These are phyloP conservation scores for Russula griseocarnosa DNA, from an alignment of 768 basidiomycete genomes.

Conservation along the genomic window DNA sequence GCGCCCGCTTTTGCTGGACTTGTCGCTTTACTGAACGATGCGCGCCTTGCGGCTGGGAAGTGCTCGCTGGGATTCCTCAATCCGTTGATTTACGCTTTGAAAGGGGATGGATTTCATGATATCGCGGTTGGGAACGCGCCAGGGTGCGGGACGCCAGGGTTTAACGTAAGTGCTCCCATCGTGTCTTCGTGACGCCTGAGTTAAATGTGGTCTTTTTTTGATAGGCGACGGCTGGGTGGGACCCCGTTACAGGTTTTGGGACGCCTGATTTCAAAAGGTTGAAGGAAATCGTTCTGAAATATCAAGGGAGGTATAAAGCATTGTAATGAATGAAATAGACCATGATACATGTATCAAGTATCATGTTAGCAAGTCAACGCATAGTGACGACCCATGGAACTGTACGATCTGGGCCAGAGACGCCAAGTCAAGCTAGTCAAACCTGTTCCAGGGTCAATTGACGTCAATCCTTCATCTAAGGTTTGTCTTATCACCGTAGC, in stretches of 20 bases:
- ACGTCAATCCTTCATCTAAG: too few species aligned
- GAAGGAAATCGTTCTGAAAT: slow-evolving; percentile 23
- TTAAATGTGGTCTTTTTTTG: background rate
- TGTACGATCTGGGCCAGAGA: background rate
- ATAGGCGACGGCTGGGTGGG: slow-evolving; percentile 38
- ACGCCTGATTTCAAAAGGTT: slow-evolving; percentile 36
- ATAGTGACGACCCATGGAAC: background rate
- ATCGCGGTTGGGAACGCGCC: slow-evolving; percentile 52
- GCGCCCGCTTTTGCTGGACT: slow-evolving; percentile 57
- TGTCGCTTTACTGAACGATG: slow-evolving; percentile 47
- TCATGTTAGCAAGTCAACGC: background rate
- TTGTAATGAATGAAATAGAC: background rate
- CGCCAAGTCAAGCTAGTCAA: background rate
- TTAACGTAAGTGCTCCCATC: slow-evolving; percentile 47
- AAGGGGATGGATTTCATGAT: slow-evolving; percentile 48
- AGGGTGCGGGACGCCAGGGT: slow-evolving; percentile 61
- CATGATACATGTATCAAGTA: background rate
- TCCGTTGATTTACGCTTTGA: slow-evolving; percentile 52
- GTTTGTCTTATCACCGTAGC: too few species aligned
- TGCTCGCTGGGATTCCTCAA: slow-evolving; percentile 63
- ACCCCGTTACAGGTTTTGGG: slow-evolving; percentile 37
- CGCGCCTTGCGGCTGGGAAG: slow-evolving; percentile 43
- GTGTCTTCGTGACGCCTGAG: background rate
- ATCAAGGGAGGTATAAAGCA: background rate
- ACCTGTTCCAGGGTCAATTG: too few species aligned